Base-by-base conservation (phyloP, 1,139 yeast genomes). In the Taphrina pruni region DNA sequence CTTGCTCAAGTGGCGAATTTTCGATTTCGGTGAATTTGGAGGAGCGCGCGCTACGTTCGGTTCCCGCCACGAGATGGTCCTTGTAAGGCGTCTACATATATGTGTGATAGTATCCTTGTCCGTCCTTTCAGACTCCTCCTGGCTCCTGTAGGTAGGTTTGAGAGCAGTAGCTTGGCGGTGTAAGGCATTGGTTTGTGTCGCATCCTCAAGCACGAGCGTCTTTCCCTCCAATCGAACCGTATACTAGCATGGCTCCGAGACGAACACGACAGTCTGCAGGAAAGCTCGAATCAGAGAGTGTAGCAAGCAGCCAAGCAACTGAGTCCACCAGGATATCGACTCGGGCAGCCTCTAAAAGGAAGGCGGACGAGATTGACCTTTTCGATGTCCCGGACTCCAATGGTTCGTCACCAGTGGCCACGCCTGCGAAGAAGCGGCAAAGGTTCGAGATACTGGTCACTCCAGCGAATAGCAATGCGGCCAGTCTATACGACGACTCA, bases 381-480 rank as follows among this genome's bases (percentile, higher is more conserved):
- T 60, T 39, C 57, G 46, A 36, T 39, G 36, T 39, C 5, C 57
- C 65, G 12, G 60, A 58, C 54, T 62, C 66, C 9, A 26, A 20
- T 32, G 43, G 43, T 36, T 45, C 52, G 20, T 43, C 66, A 26
- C 52, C 52, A 5, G 20, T 51, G 1, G 45, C 45, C 8, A 62
- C 66, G 21, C 66, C 66, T 21, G 60, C 52, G 0, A 21, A 51
- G 43, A 62, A 62, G 32, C 58, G 66, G 1, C 46, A 20, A 26
- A 51, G 54, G 43, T 39, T 45, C 51, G 51, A 39, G 17, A 17
- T 39, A 7, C 43, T 41, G 26, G 26, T 21, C 41, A 62, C 60
- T n/a, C 66, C 66, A 8, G 66, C 60, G 26, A 26, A 39, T 11
- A 51, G 51, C 12, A 26, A 17, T 38, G 52, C 55, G 14, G 21